Percentiles rank a stretch among this genome's conserved stretches.
Evolutionary conservation across 2,329 filamentous ascomycete species (phyloP).

Genomic region (Trichothecium roseum): DNA sequence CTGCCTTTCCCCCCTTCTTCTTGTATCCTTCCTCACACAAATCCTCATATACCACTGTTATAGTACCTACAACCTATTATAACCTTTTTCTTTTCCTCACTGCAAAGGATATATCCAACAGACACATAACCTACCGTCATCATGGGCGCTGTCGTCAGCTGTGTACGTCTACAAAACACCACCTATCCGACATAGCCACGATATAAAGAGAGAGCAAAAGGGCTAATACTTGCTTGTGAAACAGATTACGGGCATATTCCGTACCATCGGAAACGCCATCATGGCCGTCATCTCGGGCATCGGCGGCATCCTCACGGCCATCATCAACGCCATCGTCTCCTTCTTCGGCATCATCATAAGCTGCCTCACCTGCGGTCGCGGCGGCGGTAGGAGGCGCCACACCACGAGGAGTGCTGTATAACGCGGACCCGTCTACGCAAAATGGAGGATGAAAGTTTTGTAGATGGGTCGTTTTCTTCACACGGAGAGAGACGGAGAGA

Average conservation of each 20-base stretch:
- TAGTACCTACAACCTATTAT: no score
- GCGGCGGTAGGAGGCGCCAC: slow-evolving; percentile 12
- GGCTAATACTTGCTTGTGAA: slow-evolving; percentile 9
- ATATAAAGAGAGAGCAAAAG: no score
- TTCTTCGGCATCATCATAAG: slow-evolving; percentile 57
- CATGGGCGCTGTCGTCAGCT: slow-evolving; percentile 74
- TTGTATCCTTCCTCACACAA: neutral
- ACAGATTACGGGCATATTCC: slow-evolving; percentile 49
- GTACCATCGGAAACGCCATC: slow-evolving; percentile 53
- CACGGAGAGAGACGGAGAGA: no score
- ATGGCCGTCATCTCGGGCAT: slow-evolving; percentile 62
- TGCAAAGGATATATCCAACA: slow-evolving; percentile 6
- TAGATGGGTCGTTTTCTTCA: slow-evolving; percentile 1
- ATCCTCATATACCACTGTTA: neutral
- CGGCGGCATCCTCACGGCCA: slow-evolving; percentile 51
- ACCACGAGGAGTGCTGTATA: slow-evolving; percentile 2
- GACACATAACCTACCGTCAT: slow-evolving; percentile 11
- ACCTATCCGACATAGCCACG: neutral
- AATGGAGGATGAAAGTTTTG: neutral
- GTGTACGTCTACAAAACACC: slow-evolving; percentile 47
- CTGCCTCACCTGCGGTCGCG: slow-evolving; percentile 48
- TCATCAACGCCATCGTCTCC: slow-evolving; percentile 56
- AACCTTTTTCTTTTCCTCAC: no score
- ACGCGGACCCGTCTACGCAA: slow-evolving; percentile 4
- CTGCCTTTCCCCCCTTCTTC: neutral